Percentiles rank a stretch among this genome's conserved stretches.
Evolutionary conservation across 2,329 filamentous ascomycete species (phyloP).

Genomic region (Elsinoe fawcettii): DNA sequence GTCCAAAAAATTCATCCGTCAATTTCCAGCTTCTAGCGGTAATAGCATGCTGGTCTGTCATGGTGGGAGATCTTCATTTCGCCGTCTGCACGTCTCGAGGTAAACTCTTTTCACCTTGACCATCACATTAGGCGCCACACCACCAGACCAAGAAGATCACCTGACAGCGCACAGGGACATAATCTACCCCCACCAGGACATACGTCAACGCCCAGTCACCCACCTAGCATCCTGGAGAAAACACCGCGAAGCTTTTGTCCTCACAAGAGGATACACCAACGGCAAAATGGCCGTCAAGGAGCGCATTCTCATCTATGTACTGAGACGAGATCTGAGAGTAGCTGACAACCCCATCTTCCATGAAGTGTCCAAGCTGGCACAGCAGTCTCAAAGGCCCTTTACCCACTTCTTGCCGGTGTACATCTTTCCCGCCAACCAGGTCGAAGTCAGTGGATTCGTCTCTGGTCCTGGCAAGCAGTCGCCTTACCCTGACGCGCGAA

Average conservation of each 20-base stretch:
- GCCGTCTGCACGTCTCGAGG: conserved; percentile 3
- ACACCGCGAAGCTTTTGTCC: not conserved
- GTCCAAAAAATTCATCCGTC: not conserved
- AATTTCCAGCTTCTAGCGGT: not conserved
- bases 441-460: conserved; percentile 71
- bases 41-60: not conserved
- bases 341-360: conserved; percentile 69
- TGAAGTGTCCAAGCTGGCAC: conserved; percentile 41
- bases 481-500: conserved; percentile 63
- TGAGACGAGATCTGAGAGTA: conserved; percentile 65
- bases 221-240: not conserved
- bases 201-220: not conserved
- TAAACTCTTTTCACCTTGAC: not conserved
- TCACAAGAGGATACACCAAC: not conserved
- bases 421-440: conserved; percentile 60
- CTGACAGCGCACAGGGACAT: conserved; percentile 5
- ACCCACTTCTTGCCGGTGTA: conserved; percentile 67
- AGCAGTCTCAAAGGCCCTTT: conserved; percentile 37
- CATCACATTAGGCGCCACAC: not conserved
- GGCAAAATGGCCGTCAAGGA: conserved; percentile 14
- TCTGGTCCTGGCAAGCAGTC: conserved; percentile 38
- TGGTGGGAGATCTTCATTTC: conserved; percentile 1
- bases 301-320: conserved; percentile 58
- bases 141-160: not conserved
- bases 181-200: not conserved